Evolutionary conservation across 1,139 yeast genomes (phyloP).

Genomic region (Hansenula anomala): DNA sequence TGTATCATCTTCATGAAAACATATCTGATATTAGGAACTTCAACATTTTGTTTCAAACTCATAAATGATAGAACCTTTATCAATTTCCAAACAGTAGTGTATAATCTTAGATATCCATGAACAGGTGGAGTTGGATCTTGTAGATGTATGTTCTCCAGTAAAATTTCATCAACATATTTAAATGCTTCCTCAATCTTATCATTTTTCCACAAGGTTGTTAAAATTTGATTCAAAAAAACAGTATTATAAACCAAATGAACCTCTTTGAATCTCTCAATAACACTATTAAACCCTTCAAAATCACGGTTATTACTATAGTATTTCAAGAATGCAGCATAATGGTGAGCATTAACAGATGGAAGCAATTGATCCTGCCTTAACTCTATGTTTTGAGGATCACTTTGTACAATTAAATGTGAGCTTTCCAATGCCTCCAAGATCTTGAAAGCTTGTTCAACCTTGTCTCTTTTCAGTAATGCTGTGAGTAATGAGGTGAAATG

Average conservation of each 20-base stretch:
- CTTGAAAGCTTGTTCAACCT: slow-evolving; percentile 10
- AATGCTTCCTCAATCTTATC: slow-evolving; percentile 4
- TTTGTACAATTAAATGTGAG: slow-evolving; percentile 1
- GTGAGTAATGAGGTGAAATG: slow-evolving; percentile 10
- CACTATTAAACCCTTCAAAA: slow-evolving; percentile 4
- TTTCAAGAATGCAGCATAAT: slow-evolving; percentile 17
- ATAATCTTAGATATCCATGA: slow-evolving; percentile 8
- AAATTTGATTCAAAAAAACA: slow-evolving; percentile 14
- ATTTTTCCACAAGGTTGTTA: slow-evolving; percentile 10
- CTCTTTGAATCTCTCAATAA: slow-evolving; percentile 8
- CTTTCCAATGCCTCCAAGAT: slow-evolving; percentile 13
- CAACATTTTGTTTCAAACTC: background rate
- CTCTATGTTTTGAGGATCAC: no score
- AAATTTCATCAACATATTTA: slow-evolving; percentile 8
- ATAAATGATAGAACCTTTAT: slow-evolving; percentile 7
- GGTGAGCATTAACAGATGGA: slow-evolving; percentile 16
- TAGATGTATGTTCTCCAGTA: slow-evolving; percentile 14
- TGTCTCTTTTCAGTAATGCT: slow-evolving; percentile 8
- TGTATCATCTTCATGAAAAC: slow-evolving; percentile 20
- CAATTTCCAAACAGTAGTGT: slow-evolving; percentile 17
- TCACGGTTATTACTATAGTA: slow-evolving; percentile 10
- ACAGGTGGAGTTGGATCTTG: slow-evolving; percentile 1
- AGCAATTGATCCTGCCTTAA: slow-evolving; percentile 8
- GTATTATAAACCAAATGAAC: slow-evolving; percentile 11
- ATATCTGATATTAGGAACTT: slow-evolving; percentile 13